A percentile compares a stretch with the other conserved stretches of the same genome.
phyloP scores from a whole-genome alignment of 2,329 filamentous ascomycete species.

The Myriangium duriaei region DNA sequence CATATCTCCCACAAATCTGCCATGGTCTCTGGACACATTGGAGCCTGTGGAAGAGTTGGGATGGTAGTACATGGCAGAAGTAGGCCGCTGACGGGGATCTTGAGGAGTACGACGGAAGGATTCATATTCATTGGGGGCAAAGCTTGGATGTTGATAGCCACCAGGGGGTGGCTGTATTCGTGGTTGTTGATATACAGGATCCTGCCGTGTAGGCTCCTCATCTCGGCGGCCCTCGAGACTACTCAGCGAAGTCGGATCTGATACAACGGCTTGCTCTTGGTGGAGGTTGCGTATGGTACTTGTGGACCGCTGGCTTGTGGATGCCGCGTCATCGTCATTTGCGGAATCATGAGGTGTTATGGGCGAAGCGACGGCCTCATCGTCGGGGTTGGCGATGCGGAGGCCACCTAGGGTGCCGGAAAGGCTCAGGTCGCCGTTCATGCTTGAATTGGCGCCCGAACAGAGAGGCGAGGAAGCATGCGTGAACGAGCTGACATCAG shows the following conservation, averaged over 20 bases:
- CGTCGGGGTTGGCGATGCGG: constrained; percentile 92
- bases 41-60: constrained; percentile 36
- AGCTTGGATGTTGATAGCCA: neutral
- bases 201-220: neutral
- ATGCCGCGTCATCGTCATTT: constrained; percentile 11
- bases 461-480: constrained; percentile 7
- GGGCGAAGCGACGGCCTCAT: constrained; percentile 32
- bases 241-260: constrained; percentile 2
- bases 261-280: constrained; percentile 3
- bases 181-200: neutral
- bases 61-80: constrained; percentile 33
- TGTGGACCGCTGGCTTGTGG: constrained; percentile 11
- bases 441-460: constrained; percentile 30
- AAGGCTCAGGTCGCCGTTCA: constrained; percentile 88
- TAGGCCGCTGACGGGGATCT: constrained; percentile 1
- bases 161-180: neutral
- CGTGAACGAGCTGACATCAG: constrained; percentile 13
- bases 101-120: constrained; percentile 14
- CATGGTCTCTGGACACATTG: constrained; percentile 28
- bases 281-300: constrained; percentile 6
- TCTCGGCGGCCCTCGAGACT: constrained; percentile 3
- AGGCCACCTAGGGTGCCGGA: constrained; percentile 86
- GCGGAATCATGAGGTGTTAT: constrained; percentile 18
- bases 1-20: constrained; percentile 36
- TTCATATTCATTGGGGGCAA: constrained; percentile 12